Base-by-base conservation (phyloP, 768 basidiomycete genomes). In the Agaricus bisporus region DNA sequence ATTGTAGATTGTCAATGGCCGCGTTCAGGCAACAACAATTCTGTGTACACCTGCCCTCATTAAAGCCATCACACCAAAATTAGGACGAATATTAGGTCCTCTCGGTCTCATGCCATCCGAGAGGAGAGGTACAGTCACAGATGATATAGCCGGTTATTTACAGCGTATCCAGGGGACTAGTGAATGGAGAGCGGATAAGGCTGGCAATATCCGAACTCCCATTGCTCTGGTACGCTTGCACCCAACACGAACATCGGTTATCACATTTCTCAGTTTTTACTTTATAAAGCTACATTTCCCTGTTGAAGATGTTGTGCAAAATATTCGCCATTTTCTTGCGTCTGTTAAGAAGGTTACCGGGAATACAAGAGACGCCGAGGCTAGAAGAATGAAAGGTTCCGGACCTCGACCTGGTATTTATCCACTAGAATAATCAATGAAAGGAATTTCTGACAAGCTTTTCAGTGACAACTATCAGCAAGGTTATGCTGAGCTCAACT, bases 31-130 rank as follows among this genome's bases (percentile, higher is more conserved):
- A 5, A 92, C 90, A 12, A 85, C 89, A 42, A 87, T 94, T 60
- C 77, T 98, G 25, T 89, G 87, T 49, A 91, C 91, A 0, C 83
- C 91, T 3, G 77, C 81, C 12, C 82, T 95, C 62, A 81, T 93
- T 50, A 79, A 82, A 42, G 70, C 83, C 29, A 90, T 98, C 57
- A 85, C 87, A 11, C 83, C 88, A 4, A 85, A 80, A 62, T 77
- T 98, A 2, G 94, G 67, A 71, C 90, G 71, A 70, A 87, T 68
- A 73, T 89, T 70, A 70, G 83, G 95, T 61, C 95, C 93, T 39
- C 82, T 91, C 49, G 95, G 95, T 52, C 72, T 98, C 42, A 97
- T 99, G 95, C 97, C 97, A 10, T 88, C 90, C 6, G 91, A 88
- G 57, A 85, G 94, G 66, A 80, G 94, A 54, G 97, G 97, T 4